phyloP scores from a whole-genome alignment of 169 alveolate genomes.

The Cryptosporidium ubiquitum region DNA sequence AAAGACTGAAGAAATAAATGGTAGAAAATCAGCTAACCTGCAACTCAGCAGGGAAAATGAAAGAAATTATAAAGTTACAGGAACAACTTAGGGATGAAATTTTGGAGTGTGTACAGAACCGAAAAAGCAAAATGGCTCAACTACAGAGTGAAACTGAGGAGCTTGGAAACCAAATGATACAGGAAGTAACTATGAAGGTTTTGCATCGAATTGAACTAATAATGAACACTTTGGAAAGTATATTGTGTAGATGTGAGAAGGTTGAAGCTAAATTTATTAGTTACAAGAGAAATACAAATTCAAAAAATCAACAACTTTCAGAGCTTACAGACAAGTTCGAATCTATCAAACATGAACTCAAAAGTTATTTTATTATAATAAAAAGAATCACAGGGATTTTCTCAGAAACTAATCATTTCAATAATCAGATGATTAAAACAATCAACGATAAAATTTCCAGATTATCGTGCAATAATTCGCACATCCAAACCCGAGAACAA shows the following conservation, averaged over 20 bases:
- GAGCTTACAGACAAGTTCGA: constrained; percentile 7
- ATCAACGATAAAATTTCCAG: constrained; percentile 40
- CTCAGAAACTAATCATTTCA: constrained; percentile 19
- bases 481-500: not conserved
- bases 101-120: not conserved
- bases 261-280: constrained; percentile 39
- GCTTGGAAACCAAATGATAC: constrained; percentile 59
- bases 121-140: constrained; percentile 27
- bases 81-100: constrained; percentile 40
- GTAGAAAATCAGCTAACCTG: not conserved
- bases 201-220: constrained; percentile 48
- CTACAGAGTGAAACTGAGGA: constrained; percentile 58
- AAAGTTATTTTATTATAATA: not conserved
- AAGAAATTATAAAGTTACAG: constrained; percentile 37
- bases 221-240: constrained; percentile 57
- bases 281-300: not conserved
- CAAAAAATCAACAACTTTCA: constrained; percentile 10
- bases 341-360: constrained; percentile 26
- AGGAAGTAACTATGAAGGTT: constrained; percentile 51
- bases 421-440: constrained; percentile 30
- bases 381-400: constrained; percentile 36
- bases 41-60: not conserved
- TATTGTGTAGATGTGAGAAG: constrained; percentile 48
- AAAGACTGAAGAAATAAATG: not conserved
- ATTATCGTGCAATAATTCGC: constrained; percentile 14